Base-by-base conservation (phyloP, 2,329 filamentous ascomycete genomes). In the Colletotrichum lini region DNA sequence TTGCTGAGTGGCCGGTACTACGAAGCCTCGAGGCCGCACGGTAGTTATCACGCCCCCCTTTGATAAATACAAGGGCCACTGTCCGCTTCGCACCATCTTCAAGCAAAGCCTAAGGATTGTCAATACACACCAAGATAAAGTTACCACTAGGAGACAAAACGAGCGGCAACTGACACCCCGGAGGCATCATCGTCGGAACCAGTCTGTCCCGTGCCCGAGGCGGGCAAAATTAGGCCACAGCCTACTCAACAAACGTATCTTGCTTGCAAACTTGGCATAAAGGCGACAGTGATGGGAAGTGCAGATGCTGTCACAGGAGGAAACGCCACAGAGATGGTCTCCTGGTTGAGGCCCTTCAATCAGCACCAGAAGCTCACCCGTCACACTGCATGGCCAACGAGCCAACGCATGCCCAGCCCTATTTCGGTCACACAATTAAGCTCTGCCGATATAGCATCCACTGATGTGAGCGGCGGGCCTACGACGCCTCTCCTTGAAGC, bases 161-260 rank as follows among this genome's bases (percentile, higher is more conserved):
- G 40, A 61, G 69, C 69, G 65, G 69, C 23, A 72, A 56, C 4
- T 72, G 59, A 69, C 7, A 72, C 65, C 42, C 35, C 45, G 16
- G 38, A 40, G 30, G 59, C 53, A 72, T 68, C 65, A 72, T 64
- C 47, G 15, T n/a, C 69, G 40, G 68, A 45, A 44, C n/a, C 49
- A 13, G n/a, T n/a, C 21, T 45, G 67, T 26, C 21, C 63, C 56
- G 63, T 40, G 42, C 42, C 45, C 15, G 35, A 38, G 15, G n/a
- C 4, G 23, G 30, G 35, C 40, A 44, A 44, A 50, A 15, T 10
- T 40, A 47, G 23, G 23, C 16, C 40, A 16, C 23, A 12, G 21
- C 44, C 16, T n/a, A 23, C 16, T 2, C 23, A 7, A 26, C 40
- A 15, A 16, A 6, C 35, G 4, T 42, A 7, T 40, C 18, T 10